phyloP scores from a whole-genome alignment of 306 rosid genomes.

The Glycine tomentella region DNA sequence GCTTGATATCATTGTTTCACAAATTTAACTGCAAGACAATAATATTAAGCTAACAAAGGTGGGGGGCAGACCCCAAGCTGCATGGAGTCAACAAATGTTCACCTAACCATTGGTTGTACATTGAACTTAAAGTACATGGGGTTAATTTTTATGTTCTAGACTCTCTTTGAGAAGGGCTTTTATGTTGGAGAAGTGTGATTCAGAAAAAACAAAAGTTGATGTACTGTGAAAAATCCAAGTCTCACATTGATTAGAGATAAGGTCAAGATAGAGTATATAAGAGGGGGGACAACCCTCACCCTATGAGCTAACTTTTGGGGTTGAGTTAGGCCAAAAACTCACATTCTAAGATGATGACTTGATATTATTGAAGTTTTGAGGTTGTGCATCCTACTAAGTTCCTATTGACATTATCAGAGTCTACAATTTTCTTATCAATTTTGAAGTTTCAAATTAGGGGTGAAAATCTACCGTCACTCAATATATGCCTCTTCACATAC shows the following conservation, averaged over 20 bases:
- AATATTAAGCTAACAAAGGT: not conserved
- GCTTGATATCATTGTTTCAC: no score
- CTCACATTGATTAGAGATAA: no score
- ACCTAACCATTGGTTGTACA: not conserved
- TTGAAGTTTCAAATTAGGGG: conserved; percentile 2
- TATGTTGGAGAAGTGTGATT: not conserved
- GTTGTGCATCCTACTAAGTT: conserved; percentile 11
- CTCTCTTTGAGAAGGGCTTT: not conserved
- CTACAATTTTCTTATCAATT: not conserved
- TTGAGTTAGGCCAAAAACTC: no score
- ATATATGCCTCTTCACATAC: not conserved
- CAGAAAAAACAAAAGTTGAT: not conserved
- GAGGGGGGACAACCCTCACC: no score
- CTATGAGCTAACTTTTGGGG: no score
- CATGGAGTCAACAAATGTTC: not conserved
- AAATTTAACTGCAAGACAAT: not conserved
- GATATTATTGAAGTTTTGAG: not conserved
- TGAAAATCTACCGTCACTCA: not conserved
- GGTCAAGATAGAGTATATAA: no score
- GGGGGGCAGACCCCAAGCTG: no score
- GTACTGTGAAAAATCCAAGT: no score
- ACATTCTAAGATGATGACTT: not conserved
- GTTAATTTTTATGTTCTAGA: not conserved
- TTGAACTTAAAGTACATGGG: not conserved
- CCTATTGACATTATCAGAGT: not conserved